These are phyloP conservation scores for Crotalaria pallida DNA, from an alignment of 306 rosid species.

Conservation along the genomic window DNA sequence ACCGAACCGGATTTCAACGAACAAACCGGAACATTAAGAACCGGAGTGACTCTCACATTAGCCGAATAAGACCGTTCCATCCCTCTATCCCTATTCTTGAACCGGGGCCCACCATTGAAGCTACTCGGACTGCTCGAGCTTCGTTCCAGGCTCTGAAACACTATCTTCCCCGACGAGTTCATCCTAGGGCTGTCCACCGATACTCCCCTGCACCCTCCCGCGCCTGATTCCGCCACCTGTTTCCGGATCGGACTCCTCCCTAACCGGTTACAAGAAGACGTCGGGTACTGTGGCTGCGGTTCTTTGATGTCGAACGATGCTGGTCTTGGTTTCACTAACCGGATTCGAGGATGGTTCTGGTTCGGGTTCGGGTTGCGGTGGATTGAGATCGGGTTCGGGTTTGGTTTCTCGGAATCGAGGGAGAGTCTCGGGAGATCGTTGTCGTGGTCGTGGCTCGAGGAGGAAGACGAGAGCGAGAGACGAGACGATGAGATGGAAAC, in stretches of 20 bases:
- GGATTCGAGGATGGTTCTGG: conserved; percentile 40
- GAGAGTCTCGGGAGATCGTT: conserved; percentile 78
- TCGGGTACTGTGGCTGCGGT: neutral
- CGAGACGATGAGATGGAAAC: conserved; percentile 77
- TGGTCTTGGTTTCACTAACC: conserved; percentile 46
- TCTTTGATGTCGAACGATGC: conserved; percentile 27
- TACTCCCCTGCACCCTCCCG: conserved; percentile 56
- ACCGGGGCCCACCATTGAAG: conserved; percentile 84
- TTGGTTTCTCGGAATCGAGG: conserved; percentile 58
- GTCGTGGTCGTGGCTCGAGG: conserved; percentile 89
- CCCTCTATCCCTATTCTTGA: conserved; percentile 78
- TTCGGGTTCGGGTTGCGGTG: conserved; percentile 32
- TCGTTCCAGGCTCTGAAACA: conserved; percentile 84
- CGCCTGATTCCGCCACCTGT: conserved; percentile 17
- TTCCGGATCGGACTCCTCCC: conserved; percentile 63
- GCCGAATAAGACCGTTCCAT: conserved; percentile 97
- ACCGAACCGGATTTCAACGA: conserved; percentile 73
- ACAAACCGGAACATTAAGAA: conserved; percentile 88
- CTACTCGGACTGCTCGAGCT: conserved; percentile 96
- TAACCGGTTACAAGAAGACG: conserved; percentile 18
- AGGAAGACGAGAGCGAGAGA: conserved; percentile 81
- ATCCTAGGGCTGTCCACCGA: conserved; percentile 91
- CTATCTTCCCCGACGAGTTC: conserved; percentile 92
- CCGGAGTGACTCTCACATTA: conserved; percentile 89
- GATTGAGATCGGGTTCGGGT: conserved; percentile 20